Conservation (phyloP, 2,329 filamentous ascomycete genomes). For the Erysiphe neolycopersici region DNA sequence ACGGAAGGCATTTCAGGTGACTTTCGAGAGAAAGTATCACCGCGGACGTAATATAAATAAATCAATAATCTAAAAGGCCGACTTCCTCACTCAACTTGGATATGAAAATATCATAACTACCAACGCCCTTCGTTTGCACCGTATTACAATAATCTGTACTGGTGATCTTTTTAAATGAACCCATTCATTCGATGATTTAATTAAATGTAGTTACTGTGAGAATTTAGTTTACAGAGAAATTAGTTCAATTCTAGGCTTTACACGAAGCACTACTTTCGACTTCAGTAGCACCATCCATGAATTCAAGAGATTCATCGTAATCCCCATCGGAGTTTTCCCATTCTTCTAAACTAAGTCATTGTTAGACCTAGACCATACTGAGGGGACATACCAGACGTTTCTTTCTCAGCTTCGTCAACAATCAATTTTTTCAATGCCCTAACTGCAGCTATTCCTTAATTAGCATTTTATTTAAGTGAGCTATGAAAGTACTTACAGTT, state of each 20-base stretch:
- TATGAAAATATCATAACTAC: not conserved
- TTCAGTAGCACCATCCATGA: conserved; percentile 20
- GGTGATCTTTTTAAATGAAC: not conserved
- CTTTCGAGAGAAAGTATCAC: no score
- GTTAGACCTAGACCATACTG: not conserved
- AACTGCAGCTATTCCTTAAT: conserved; percentile 7
- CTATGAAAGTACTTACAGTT: not conserved
- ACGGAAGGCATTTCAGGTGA: no score
- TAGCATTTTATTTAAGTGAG: no score
- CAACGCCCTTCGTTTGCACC: not conserved
- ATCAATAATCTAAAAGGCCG: no score
- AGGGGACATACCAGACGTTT: conserved; percentile 14
- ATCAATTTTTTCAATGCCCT: conserved; percentile 9
- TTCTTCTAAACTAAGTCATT: conserved; percentile 5
- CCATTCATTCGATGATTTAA: not conserved
- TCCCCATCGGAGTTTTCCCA: conserved; percentile 14
- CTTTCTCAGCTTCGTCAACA: conserved; percentile 16
- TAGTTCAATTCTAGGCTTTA: not conserved
- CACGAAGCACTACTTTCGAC: not conserved
- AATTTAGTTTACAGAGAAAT: not conserved
- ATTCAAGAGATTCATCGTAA: conserved; percentile 24
- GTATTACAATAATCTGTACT: not conserved
- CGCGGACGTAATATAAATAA: no score
- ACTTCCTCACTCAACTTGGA: not conserved
- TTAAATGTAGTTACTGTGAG: not conserved